phyloP scores from a whole-genome alignment of 495 filamentous ascomycete genomes.

The Articulospora tetracladia region DNA sequence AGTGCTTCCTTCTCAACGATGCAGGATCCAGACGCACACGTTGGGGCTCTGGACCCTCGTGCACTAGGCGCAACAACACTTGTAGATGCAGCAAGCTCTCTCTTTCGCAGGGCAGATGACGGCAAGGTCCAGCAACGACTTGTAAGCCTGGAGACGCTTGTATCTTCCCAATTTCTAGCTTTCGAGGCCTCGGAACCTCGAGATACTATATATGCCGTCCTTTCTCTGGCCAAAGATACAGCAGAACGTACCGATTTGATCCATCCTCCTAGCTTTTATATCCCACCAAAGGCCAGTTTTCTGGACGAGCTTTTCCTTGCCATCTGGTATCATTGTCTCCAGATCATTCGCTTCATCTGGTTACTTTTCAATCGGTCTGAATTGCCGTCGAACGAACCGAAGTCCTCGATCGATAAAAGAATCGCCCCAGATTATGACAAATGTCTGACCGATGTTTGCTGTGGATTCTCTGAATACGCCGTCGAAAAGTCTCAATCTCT shows the following conservation, averaged over 20 bases:
- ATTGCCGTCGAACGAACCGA: not conserved
- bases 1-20: too few species aligned
- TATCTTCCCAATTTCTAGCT: constrained; percentile 13
- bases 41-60: constrained; percentile 8
- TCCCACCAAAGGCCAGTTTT: too few species aligned
- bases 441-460: not conserved
- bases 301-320: too few species aligned
- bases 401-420: not conserved
- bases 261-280: not conserved
- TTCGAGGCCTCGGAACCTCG: constrained; percentile 5
- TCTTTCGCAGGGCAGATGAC: constrained; percentile 24
- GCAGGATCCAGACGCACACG: constrained; percentile 1
- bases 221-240: constrained; percentile 7
- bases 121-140: constrained; percentile 3
- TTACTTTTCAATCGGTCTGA: too few species aligned
- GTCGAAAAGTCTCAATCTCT: constrained; percentile 3
- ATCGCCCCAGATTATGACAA: constrained; percentile 11
- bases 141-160: constrained; percentile 27
- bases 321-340: too few species aligned
- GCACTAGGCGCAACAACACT: constrained; percentile 31
- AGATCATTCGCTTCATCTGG: too few species aligned
- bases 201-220: constrained; percentile 8
- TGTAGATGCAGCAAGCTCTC: constrained; percentile 30
- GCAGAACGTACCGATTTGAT: not conserved
- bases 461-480: constrained; percentile 1